Percentiles rank a stretch among this genome's conserved stretches.
phyloP scores from a whole-genome alignment of 192 early-diverging fungal genomes.

The Backusella luteola region DNA sequence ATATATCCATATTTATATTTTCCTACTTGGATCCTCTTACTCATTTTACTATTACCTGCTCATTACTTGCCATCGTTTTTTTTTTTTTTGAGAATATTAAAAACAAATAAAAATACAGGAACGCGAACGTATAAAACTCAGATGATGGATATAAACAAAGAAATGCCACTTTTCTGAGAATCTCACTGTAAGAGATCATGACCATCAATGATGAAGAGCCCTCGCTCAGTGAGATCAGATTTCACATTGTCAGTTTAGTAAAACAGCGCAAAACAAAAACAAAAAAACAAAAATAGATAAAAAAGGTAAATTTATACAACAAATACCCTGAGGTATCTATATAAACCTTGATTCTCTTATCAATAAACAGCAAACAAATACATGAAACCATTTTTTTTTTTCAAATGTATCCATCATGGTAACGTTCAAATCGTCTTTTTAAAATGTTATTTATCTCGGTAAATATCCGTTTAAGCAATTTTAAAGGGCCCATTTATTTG shows the following conservation, averaged over 20 bases:
- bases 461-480: conserved; percentile 2
- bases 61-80: neutral
- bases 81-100: neutral
- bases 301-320: conserved; percentile 3
- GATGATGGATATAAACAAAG: conserved; percentile 4
- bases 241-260: neutral
- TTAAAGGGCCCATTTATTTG: neutral
- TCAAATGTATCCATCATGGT: neutral
- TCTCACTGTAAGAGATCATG: neutral
- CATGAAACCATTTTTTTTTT: neutral
- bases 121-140: neutral
- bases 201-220: neutral
- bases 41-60: neutral
- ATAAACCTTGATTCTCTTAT: neutral
- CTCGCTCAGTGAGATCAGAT: neutral
- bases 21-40: neutral
- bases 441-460: neutral
- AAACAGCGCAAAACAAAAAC: neutral
- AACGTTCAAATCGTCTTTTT: neutral
- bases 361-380: neutral
- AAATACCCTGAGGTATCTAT: neutral
- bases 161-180: neutral
- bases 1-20: neutral
- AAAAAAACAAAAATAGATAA: neutral
- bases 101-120: neutral